Conservation (phyloP, 208 protist genomes). For the Wallacemonas sp. region DNA sequence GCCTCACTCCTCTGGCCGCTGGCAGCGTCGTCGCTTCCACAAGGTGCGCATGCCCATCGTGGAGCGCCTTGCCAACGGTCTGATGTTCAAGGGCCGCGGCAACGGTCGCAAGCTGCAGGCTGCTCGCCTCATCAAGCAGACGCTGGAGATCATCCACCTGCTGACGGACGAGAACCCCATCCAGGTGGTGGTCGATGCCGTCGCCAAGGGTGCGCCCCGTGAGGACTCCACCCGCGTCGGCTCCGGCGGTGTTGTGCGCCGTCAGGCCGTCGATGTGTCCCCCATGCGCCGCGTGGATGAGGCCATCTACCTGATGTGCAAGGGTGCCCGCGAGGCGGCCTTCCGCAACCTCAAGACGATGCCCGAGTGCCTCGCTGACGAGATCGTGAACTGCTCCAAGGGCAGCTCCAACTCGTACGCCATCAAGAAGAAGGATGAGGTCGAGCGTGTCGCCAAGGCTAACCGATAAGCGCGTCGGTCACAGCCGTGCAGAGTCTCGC, state of each 20-base stretch:
- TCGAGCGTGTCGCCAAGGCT: conserved; percentile 99
- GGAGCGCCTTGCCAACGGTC: conserved; percentile 95
- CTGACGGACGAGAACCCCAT: conserved; percentile 99
- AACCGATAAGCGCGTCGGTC: conserved; percentile 95
- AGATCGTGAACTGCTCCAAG: conserved; percentile 99
- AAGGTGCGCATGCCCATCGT: conserved; percentile 97
- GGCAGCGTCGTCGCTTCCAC: conserved; percentile 98
- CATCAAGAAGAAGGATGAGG: conserved; percentile 99
- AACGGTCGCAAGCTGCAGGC: conserved; percentile 99
- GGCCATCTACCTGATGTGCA: conserved; percentile 97
- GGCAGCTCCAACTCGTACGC: conserved; percentile 98
- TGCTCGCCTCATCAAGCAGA: conserved; percentile 98
- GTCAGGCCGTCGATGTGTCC: conserved; percentile 99
- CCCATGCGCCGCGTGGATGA: conserved; percentile 99
- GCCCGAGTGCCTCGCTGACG: conserved; percentile 99
- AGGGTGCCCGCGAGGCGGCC: conserved; percentile 96
- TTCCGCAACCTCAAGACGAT: conserved; percentile 99
- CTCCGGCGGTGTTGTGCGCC: conserved; percentile 98
- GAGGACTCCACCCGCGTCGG: conserved; percentile 99
- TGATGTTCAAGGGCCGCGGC: conserved; percentile 99
- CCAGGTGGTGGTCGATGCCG: conserved; percentile 98
- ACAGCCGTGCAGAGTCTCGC: too few species aligned
- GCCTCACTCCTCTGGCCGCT: conserved; percentile 99
- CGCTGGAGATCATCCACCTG: conserved; percentile 99
- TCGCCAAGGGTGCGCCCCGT: conserved; percentile 98